phyloP scores from a whole-genome alignment of 768 basidiomycete species.

The Mycena rosella region DNA sequence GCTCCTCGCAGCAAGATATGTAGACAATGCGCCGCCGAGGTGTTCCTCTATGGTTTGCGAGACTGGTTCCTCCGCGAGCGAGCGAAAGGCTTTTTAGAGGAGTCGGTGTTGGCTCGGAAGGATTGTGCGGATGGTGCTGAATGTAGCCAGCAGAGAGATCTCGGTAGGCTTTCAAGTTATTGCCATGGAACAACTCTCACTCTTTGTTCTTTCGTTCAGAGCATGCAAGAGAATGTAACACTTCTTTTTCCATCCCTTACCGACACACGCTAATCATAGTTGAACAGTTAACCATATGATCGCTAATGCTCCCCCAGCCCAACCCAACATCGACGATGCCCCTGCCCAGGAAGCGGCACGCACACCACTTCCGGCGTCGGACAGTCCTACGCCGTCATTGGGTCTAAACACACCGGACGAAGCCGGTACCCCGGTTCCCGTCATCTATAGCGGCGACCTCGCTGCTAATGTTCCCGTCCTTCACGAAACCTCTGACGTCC shows the following conservation, averaged over 20 bases:
- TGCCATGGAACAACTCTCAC: constrained; percentile 23
- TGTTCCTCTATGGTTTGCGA: constrained; percentile 79
- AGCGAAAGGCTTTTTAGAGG: constrained; percentile 73
- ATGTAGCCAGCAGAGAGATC: constrained; percentile 75
- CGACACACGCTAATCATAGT: constrained; percentile 8
- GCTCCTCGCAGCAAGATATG: constrained; percentile 75
- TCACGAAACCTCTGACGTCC: constrained; percentile 14
- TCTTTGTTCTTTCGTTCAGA: constrained; percentile 50
- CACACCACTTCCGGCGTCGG: constrained; percentile 57
- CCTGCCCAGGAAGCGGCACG: constrained; percentile 63
- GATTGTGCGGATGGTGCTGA: constrained; percentile 76
- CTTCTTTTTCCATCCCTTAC: neutral
- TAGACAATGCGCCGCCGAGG: constrained; percentile 79
- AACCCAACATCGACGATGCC: constrained; percentile 1
- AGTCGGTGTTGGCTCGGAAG: constrained; percentile 65
- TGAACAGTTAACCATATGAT: constrained; percentile 56
- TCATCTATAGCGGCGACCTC: constrained; percentile 7
- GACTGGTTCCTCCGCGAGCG: constrained; percentile 90
- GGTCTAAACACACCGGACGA: neutral
- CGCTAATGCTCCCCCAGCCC: constrained; percentile 9
- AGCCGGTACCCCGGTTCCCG: constrained; percentile 42
- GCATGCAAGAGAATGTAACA: constrained; percentile 81
- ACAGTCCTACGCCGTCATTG: neutral
- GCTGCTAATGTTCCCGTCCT: constrained; percentile 7
- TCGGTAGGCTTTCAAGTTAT: constrained; percentile 58